Conservation (phyloP, 257 asterid species). For the Solanum etuberosum region DNA sequence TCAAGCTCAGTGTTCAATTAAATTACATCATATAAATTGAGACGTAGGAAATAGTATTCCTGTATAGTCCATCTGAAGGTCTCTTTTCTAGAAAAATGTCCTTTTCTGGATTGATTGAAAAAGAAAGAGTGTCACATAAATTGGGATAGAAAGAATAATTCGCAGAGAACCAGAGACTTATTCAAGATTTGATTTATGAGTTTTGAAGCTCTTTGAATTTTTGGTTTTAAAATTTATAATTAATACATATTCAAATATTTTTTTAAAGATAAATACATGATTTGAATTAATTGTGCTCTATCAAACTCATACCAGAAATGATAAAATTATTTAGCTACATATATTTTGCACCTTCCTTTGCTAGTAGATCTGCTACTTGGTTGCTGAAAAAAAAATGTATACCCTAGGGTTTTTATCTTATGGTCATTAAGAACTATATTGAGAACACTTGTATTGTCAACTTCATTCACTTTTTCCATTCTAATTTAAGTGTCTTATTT, state of each 20-base stretch:
- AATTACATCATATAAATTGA: not conserved
- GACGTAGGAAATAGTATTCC: rapidly evolving
- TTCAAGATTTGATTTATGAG: not conserved
- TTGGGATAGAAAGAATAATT: not conserved
- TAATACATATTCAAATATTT: not conserved
- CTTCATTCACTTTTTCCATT: too few relatives aligned
- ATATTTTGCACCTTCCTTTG: not conserved
- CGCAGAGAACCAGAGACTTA: too few relatives aligned
- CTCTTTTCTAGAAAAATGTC: too few relatives aligned
- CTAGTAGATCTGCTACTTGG: not conserved
- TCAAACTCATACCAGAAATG: not conserved
- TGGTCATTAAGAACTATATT: not conserved
- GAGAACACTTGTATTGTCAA: not conserved
- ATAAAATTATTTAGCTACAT: not conserved
- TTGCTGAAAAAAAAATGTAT: not conserved
- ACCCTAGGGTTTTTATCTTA: not conserved
- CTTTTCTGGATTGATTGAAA: not conserved
- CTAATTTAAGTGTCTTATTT: not conserved
- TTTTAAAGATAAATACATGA: not conserved
- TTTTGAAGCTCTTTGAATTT: not conserved
- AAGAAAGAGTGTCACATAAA: not conserved
- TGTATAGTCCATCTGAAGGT: not conserved
- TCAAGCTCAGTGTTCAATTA: not conserved
- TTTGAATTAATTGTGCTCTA: not conserved
- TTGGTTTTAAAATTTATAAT: not conserved